These are phyloP conservation scores for Cytospora mali DNA, from an alignment of 2,329 filamentous ascomycete genomes.

Conservation along the genomic window DNA sequence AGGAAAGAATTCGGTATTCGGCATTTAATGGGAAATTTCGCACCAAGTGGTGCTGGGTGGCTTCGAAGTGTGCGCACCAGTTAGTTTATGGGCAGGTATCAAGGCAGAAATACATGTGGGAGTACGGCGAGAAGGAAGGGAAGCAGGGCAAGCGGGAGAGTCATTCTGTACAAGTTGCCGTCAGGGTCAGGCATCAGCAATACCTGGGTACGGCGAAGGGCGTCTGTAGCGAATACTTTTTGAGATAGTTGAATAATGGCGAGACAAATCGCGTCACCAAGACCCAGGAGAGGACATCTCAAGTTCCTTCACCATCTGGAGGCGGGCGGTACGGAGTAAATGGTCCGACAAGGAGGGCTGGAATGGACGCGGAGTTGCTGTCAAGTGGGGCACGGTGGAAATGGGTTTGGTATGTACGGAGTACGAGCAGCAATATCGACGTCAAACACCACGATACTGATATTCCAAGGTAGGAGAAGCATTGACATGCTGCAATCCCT, in stretches of 20 bases:
- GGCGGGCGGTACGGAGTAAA: not conserved
- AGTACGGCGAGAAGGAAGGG: not conserved
- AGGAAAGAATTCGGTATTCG: not conserved
- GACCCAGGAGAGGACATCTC: not conserved
- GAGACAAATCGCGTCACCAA: not conserved
- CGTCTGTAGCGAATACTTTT: not conserved
- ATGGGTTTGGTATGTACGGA: not conserved
- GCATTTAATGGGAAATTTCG: not conserved
- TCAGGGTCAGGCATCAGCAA: not conserved
- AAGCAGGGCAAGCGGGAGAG: not conserved
- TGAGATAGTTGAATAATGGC: not conserved
- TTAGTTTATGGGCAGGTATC: not conserved
- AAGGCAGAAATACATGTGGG: not conserved
- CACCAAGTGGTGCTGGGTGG: not conserved
- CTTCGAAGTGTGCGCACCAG: not conserved
- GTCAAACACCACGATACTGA: not conserved
- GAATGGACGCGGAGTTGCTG: not conserved
- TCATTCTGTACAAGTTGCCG: not conserved
- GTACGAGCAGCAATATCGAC: not conserved
- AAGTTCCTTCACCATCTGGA: not conserved
- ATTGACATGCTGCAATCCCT: no score
- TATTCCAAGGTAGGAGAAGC: no score
- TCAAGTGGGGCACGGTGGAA: not conserved
- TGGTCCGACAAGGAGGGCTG: not conserved
- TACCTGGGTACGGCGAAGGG: not conserved